Base-by-base conservation (phyloP, 2,329 filamentous ascomycete genomes). In the Alternaria rosae region DNA sequence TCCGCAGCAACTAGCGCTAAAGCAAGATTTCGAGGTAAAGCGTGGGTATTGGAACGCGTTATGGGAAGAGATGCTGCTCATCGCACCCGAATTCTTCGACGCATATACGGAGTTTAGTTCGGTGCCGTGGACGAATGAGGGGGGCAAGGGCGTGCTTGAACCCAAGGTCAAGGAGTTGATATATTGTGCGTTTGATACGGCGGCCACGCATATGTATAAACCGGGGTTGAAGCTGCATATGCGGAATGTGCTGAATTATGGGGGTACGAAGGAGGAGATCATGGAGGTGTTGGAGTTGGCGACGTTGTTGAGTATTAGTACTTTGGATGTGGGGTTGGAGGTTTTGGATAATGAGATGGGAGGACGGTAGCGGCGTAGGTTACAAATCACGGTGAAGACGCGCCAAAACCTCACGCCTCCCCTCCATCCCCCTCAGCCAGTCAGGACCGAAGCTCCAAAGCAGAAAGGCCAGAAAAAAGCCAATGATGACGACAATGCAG, bases 121-220 rank as follows among this genome's bases (percentile, higher is more conserved):
- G 20, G 74, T 84, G 41, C 82, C 83, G 6, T 83, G 80, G 77
- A 70, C 70, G 11, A 71, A 72, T 41, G 69, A 73, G 47, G 71
- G 74, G 11, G 70, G 71, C 4, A 59, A 55, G 21, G 77, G 80
- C 1, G 77, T 70, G 4, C 68, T 84, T 54, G 78, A 81, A 56
- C 81, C 81, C n/a, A 83, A 84, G 76, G 78, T 74, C 52, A 84
- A 83, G 69, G 83, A 85, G 65, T 67, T 85, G 20, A 76, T 85
- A 7, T 84, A 83, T 62, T 84, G 82, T 60, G 83, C 82, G 1
- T 83, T 85, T 60, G 83, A 85, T 68, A 71, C 73, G 21, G 82
- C 83, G 15, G 76, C 81, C 7, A 85, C 83, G 13, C 83, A 85
- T 68, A 75, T 85, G 20, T 85, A 84, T 55, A 72, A 77, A 6